These are phyloP conservation scores for Sphaerobolus stellatus DNA, from an alignment of 1,284 basidiomycete genomes.

Conservation along the genomic window DNA sequence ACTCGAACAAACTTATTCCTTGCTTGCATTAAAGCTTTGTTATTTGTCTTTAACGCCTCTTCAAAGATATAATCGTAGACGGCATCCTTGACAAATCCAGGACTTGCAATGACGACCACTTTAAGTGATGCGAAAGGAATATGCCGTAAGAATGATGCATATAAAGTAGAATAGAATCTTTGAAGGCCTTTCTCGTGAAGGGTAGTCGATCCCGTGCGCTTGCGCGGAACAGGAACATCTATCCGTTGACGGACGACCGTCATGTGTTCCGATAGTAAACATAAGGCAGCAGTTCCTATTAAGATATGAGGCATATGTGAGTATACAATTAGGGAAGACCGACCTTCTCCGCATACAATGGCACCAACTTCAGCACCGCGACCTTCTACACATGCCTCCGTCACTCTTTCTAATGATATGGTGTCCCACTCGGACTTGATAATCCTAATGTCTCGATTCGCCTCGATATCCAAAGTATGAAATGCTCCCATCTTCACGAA, in stretches of 20 bases:
- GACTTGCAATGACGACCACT: slow-evolving; percentile 94
- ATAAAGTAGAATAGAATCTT: slow-evolving; percentile 84
- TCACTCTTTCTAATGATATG: slow-evolving; percentile 77
- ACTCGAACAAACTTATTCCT: slow-evolving; percentile 88
- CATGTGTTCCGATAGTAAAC: slow-evolving; percentile 95
- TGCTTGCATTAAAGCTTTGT: slow-evolving; percentile 78
- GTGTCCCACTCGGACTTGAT: slow-evolving; percentile 93
- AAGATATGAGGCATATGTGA: background rate
- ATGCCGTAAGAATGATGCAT: slow-evolving; percentile 85
- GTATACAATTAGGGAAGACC: slow-evolving; percentile 3
- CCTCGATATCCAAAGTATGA: slow-evolving; percentile 94
- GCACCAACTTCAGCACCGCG: slow-evolving; percentile 95
- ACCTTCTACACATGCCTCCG: slow-evolving; percentile 89
- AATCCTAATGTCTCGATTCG: slow-evolving; percentile 89
- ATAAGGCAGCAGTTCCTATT: slow-evolving; percentile 86
- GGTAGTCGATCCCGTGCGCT: slow-evolving; percentile 78
- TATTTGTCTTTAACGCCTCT: slow-evolving; percentile 78
- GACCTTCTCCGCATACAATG: slow-evolving; percentile 90
- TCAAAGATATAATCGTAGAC: slow-evolving; percentile 85
- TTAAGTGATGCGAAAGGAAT: slow-evolving; percentile 83
- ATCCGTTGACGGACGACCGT: slow-evolving; percentile 92
- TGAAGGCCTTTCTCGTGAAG: slow-evolving; percentile 85
- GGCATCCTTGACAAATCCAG: slow-evolving; percentile 92
- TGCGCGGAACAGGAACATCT: slow-evolving; percentile 88
- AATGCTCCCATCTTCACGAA: slow-evolving; percentile 94